phyloP scores from a whole-genome alignment of 2,329 filamentous ascomycete species.

The Stachybotrys echinatus region DNA sequence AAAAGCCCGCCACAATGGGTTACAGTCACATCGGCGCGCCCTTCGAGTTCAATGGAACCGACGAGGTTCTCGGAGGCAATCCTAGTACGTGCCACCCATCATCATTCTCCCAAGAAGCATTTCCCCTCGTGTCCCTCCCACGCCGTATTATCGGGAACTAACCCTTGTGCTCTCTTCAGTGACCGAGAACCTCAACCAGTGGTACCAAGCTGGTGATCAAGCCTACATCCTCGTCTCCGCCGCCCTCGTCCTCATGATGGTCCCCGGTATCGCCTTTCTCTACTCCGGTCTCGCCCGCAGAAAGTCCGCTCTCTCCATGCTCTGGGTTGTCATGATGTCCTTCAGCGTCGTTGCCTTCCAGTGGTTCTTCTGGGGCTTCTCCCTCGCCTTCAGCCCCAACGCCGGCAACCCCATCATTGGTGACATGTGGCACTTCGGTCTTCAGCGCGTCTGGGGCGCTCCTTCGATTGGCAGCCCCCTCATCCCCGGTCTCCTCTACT shows the following conservation, averaged over 20 bases:
- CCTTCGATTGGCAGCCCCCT: constrained; percentile 88
- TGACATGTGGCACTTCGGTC: constrained; percentile 80
- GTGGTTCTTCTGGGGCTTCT: constrained; percentile 99
- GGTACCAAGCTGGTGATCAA: constrained; percentile 87
- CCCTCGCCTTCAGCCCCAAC: constrained; percentile 79
- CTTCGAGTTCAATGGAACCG: constrained; percentile 57
- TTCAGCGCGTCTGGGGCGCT: constrained; percentile 74
- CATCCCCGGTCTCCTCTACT: constrained; percentile 84
- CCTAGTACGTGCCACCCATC: constrained; percentile 54
- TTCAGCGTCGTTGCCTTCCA: constrained; percentile 90
- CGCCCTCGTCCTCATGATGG: constrained; percentile 94
- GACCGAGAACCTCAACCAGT: constrained; percentile 88
- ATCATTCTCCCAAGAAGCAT: background rate
- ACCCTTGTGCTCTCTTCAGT: constrained; percentile 41
- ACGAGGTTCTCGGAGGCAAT: constrained; percentile 65
- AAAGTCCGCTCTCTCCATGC: constrained; percentile 95
- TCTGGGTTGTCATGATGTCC: constrained; percentile 96
- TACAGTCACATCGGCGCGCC: constrained; percentile 56
- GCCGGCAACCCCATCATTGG: constrained; percentile 89
- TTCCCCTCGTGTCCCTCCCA: background rate
- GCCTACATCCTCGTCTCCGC: constrained; percentile 87
- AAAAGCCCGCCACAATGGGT: constrained; percentile 39
- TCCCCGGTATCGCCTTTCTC: constrained; percentile 93
- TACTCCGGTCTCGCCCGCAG: constrained; percentile 96
- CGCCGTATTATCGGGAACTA: background rate